phyloP scores from a whole-genome alignment of 2,329 filamentous ascomycete genomes.

The Aspergillus sp. region DNA sequence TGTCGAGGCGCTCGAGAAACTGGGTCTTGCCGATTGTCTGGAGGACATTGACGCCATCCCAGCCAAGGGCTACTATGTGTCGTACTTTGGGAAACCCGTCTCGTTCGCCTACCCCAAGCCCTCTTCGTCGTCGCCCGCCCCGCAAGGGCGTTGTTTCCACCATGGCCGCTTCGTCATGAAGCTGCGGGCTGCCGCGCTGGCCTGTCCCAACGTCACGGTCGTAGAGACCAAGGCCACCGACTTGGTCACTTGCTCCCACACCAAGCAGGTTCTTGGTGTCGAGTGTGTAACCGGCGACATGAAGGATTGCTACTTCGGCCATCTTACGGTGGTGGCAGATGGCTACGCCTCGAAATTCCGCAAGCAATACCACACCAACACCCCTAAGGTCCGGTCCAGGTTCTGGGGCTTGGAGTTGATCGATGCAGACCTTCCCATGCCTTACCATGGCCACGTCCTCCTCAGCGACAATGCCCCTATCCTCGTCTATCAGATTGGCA shows the following conservation, averaged over 20 bases:
- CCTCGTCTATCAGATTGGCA: slow-evolving; percentile 94
- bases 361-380: slow-evolving; percentile 69
- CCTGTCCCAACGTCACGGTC: slow-evolving; percentile 80
- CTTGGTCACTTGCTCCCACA: slow-evolving; percentile 69
- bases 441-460: slow-evolving; percentile 81
- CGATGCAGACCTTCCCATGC: slow-evolving; percentile 75
- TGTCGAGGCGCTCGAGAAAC: slow-evolving; percentile 72
- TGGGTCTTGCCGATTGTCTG: slow-evolving; percentile 79
- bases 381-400: slow-evolving; percentile 74
- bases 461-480: slow-evolving; percentile 77
- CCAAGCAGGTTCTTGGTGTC: slow-evolving; percentile 77
- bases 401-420: slow-evolving; percentile 94
- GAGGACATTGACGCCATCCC: slow-evolving; percentile 85
- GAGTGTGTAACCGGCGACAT: slow-evolving; percentile 66
- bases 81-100: slow-evolving; percentile 74
- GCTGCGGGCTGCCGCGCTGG: slow-evolving; percentile 72
- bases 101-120: slow-evolving; percentile 76
- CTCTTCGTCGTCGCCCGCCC: slow-evolving; percentile 50
- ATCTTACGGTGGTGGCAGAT: slow-evolving; percentile 85
- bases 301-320: slow-evolving; percentile 80
- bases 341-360: slow-evolving; percentile 92
- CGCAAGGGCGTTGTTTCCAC: slow-evolving; percentile 82
- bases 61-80: slow-evolving; percentile 83
- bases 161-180: slow-evolving; percentile 90
- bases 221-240: slow-evolving; percentile 84